Evolutionary conservation across 148 eudicot species (phyloP), one percentile per base, ranked within the genome.

Genomic region (Amaranthus cruentus): DNA sequence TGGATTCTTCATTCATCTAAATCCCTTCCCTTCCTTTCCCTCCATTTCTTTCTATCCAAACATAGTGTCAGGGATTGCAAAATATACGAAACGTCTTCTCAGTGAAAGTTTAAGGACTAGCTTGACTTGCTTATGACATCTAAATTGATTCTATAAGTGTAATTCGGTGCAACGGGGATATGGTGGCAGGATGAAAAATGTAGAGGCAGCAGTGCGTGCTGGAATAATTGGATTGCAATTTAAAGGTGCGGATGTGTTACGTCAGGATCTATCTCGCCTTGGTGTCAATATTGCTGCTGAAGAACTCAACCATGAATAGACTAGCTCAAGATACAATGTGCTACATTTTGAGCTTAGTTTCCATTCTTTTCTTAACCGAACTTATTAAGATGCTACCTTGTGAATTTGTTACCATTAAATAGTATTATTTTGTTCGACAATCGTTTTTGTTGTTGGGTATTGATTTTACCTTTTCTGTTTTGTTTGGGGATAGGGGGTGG

Each of bases 151-250:
- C 38, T 28, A 28, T 28, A 28, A 28, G 38, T 28, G 38, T 28
- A 28, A 28, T 28, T 48, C 55, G 47, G 54, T 61, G 48, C 55
- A 48, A 73, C 51, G 66, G 43, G 42, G 15, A 62, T 28, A 62
- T 42, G 68, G 21, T 59, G 15, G 57, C 84, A 92, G 96, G 91
- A 76, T 82, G 84, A 82, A 79, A 81, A 92, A 92, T 71, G 91
- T 90, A 43, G 89, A 92, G 72, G 98, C 89, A 76, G 98, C 98
- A 71, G 70, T 56, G 28, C 79, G 87, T 62, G 87, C 85, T 72
- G 96, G 98, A 63, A 86, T 92, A 69, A 53, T 78, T 4, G 98
- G 96, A 73, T 72, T 92, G 51, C 96, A 88, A 12, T 92, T 92
- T 79, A 90, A 81, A 85, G 85, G 77, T 77, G 93, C 78, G 43